phyloP scores from a whole-genome alignment of 306 rosid genomes.

The Argentina anserina region DNA sequence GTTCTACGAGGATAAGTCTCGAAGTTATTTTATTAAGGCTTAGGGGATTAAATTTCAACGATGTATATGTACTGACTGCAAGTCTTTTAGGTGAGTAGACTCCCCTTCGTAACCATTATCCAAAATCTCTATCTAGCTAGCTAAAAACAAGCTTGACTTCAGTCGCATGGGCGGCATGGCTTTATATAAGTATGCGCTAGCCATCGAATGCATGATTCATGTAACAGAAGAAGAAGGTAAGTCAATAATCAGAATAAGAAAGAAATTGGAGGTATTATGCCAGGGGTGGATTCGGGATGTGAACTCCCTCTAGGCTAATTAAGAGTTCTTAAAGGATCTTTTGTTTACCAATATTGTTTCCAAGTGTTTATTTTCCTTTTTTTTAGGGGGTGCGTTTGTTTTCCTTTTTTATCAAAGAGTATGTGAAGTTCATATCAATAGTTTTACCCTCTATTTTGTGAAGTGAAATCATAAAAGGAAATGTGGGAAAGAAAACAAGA shows the following conservation, averaged over 20 bases:
- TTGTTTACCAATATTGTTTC: too few species aligned
- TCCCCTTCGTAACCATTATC: neutral
- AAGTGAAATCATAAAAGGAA: too few species aligned
- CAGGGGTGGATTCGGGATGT: too few species aligned
- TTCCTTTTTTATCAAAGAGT: too few species aligned
- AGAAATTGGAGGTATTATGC: neutral
- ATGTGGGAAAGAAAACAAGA: too few species aligned
- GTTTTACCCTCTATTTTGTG: too few species aligned
- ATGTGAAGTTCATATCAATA: too few species aligned
- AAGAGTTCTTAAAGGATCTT: too few species aligned
- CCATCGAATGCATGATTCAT: neutral
- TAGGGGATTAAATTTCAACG: neutral
- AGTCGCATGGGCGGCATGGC: neutral
- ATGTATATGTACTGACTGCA: neutral
- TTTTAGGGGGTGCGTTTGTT: too few species aligned
- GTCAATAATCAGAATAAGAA: neutral
- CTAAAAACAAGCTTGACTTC: neutral
- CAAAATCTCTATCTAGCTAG: neutral
- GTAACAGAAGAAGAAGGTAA: neutral
- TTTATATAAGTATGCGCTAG: neutral
- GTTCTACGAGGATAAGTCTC: neutral
- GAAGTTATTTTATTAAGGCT: neutral
- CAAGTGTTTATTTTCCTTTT: too few species aligned
- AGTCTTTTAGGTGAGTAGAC: neutral
- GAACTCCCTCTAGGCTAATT: too few species aligned